Percentiles rank a stretch among this genome's conserved stretches.
Evolutionary conservation across 257 asterid genomes (phyloP).

Genomic region (Nicotiana undulata): DNA sequence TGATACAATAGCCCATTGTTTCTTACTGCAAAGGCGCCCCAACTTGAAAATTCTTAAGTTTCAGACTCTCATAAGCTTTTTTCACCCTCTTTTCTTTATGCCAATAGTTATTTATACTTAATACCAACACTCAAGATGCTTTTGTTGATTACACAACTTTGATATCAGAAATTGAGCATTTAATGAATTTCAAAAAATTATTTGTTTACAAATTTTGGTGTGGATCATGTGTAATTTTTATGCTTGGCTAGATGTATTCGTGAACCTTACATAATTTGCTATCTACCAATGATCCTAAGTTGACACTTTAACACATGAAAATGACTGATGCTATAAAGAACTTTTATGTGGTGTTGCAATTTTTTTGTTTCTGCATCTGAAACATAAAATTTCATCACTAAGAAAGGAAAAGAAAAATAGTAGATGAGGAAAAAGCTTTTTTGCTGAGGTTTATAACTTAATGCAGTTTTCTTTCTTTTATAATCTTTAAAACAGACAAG

Average conservation of each 20-base stretch:
- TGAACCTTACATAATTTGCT: background rate
- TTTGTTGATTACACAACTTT: background rate
- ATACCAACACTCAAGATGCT: background rate
- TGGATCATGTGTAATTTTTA: background rate
- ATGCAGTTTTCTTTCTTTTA: background rate
- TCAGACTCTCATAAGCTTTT: background rate
- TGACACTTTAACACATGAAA: background rate
- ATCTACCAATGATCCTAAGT: background rate
- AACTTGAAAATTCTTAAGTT: constrained; percentile 58
- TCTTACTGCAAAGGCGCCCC: constrained; percentile 52
- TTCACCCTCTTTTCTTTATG: too few species aligned
- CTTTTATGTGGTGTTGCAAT: background rate
- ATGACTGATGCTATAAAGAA: background rate
- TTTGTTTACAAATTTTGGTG: background rate
- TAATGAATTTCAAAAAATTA: background rate
- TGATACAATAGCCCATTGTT: constrained; percentile 77
- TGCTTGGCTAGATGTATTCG: background rate
- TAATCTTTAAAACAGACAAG: constrained; percentile 37
- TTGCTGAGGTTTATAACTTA: background rate
- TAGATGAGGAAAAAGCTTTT: background rate
- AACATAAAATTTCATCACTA: background rate
- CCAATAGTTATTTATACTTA: too few species aligned
- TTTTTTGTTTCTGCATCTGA: background rate
- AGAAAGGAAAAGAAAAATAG: background rate
- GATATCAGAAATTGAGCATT: background rate